These are phyloP conservation scores for Orbilia quercus DNA, from an alignment of 2,329 filamentous ascomycete genomes.

Conservation along the genomic window DNA sequence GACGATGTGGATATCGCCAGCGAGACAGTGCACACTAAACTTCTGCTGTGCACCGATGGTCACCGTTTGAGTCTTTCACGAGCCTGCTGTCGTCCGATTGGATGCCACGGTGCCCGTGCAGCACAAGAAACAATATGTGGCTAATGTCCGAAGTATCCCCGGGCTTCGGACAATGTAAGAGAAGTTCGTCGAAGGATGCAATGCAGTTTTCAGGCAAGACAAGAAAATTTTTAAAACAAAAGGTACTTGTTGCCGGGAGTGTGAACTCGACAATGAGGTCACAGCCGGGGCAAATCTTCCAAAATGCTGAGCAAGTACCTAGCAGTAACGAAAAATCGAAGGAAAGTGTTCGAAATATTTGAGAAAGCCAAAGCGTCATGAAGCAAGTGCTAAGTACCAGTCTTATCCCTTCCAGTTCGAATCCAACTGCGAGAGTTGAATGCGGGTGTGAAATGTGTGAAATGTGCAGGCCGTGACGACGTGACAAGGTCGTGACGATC, in stretches of 20 bases:
- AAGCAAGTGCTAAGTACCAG: background rate
- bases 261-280: constrained; percentile 25
- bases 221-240: constrained; percentile 18
- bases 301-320: background rate
- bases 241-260: background rate
- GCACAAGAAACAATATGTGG: constrained; percentile 24
- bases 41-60: constrained; percentile 34
- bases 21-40: too few species aligned
- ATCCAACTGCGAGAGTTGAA: background rate
- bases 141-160: constrained; percentile 43
- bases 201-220: background rate
- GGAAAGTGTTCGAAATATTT: background rate
- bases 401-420: background rate
- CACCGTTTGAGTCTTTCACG: constrained; percentile 20
- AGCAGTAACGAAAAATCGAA: background rate
- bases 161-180: constrained; percentile 1
- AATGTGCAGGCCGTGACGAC: constrained; percentile 22
- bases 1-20: constrained; percentile 55
- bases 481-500: constrained; percentile 47
- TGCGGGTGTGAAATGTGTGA: constrained; percentile 2
- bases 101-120: constrained; percentile 27
- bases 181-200: constrained; percentile 1
- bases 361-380: background rate
- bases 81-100: constrained; percentile 18
- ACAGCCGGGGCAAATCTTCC: constrained; percentile 2